Evolutionary conservation across 768 basidiomycete genomes (phyloP).

Genomic region (Vararia minispora): DNA sequence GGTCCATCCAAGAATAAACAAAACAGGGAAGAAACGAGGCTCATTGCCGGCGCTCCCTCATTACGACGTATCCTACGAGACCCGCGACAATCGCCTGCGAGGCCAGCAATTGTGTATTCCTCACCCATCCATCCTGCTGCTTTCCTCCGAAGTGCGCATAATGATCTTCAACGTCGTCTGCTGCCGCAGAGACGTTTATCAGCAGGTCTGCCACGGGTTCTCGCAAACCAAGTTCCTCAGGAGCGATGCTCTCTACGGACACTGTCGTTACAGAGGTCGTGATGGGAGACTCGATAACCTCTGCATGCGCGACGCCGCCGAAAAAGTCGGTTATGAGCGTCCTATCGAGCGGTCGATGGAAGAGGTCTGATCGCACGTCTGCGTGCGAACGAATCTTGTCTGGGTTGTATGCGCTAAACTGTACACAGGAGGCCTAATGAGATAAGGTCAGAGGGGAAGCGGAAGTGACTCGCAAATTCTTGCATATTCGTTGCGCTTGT

Average conservation of each 20-base stretch:
- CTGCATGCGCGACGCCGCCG: conserved; percentile 75
- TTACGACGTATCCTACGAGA: no score
- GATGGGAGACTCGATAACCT: conserved; percentile 36
- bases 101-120: neutral
- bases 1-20: no score
- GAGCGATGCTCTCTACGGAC: no score
- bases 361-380: conserved; percentile 83
- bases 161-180: no score
- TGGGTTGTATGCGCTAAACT: conserved; percentile 78
- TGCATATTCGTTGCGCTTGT: conserved; percentile 71
- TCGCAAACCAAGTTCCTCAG: no score
- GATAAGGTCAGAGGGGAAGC: neutral
- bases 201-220: no score
- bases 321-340: conserved; percentile 58
- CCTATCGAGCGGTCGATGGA: conserved; percentile 49
- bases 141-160: no score
- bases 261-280: no score
- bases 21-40: no score
- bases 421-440: neutral
- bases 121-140: neutral
- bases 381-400: conserved; percentile 71
- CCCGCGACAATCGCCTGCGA: no score
- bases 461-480: conserved; percentile 54
- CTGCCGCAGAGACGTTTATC: no score
- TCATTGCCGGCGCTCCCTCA: no score